Evolutionary conservation across 2,329 filamentous ascomycete genomes (phyloP).

Genomic region (Aspergillus tanneri): DNA sequence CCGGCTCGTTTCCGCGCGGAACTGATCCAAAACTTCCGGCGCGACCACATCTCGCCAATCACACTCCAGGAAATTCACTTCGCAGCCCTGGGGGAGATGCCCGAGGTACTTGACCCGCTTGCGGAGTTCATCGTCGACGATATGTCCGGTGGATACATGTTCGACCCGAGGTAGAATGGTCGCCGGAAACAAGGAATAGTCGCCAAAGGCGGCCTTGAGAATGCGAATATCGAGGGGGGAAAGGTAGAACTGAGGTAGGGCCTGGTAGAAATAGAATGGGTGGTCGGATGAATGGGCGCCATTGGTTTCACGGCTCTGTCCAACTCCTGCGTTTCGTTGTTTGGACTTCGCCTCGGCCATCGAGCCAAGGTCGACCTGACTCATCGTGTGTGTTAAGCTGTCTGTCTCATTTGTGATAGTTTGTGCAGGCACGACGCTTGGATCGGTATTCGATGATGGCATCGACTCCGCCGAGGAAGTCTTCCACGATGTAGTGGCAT

Average conservation of each 20-base stretch:
- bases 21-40: constrained; percentile 70
- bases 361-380: constrained; percentile 21
- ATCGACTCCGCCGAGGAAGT: constrained; percentile 31
- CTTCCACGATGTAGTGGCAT: constrained; percentile 47
- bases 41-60: constrained; percentile 91
- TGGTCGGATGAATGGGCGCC: constrained; percentile 50
- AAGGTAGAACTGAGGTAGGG: constrained; percentile 82
- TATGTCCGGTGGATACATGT: constrained; percentile 82
- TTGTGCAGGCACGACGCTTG: too few relatives aligned
- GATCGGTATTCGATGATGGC: constrained; percentile 17
- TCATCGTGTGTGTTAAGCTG: constrained; percentile 27
- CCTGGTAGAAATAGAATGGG: constrained; percentile 82
- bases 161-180: constrained; percentile 84
- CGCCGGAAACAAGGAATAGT: constrained; percentile 78
- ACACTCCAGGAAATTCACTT: constrained; percentile 87
- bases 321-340: constrained; percentile 20
- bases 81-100: constrained; percentile 85
- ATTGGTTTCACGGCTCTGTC: constrained; percentile 28
- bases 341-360: constrained; percentile 24
- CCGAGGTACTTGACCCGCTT: constrained; percentile 82
- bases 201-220: constrained; percentile 81
- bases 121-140: constrained; percentile 79
- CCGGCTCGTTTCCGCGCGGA: constrained; percentile 72
- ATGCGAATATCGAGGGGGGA: constrained; percentile 91
- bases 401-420: constrained; percentile 21